Conservation (phyloP, 345 rosid species). For the Dovyalis caffra region DNA sequence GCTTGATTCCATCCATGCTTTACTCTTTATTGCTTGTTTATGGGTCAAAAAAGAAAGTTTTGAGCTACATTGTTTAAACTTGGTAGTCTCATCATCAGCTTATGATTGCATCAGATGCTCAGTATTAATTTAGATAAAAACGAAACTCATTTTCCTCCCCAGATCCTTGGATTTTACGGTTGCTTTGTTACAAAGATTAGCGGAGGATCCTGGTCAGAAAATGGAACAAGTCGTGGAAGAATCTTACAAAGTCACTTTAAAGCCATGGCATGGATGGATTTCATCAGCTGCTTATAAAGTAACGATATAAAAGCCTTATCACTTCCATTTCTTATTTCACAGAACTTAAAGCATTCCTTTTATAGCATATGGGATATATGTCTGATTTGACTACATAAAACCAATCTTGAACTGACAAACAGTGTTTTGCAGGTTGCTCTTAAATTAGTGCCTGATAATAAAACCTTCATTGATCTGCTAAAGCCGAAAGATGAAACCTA, state of each 20-base stretch:
- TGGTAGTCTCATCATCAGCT: not conserved
- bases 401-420: not conserved
- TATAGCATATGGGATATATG: not conserved
- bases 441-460: slow-evolving; percentile 66
- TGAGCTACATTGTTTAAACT: not conserved
- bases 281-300: slow-evolving; percentile 92
- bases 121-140: not conserved
- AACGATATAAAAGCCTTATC: not conserved
- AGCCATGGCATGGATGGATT: slow-evolving; percentile 95
- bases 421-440: slow-evolving; percentile 56
- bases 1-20: not conserved
- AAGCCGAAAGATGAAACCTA: slow-evolving; percentile 48
- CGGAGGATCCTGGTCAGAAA: slow-evolving; percentile 48
- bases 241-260: slow-evolving; percentile 60
- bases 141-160: slow-evolving; percentile 2
- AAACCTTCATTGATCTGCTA: slow-evolving; percentile 55
- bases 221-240: slow-evolving; percentile 84
- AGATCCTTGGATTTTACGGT: slow-evolving; percentile 76
- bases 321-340: not conserved
- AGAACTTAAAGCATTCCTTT: not conserved
- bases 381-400: not conserved
- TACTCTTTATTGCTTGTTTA: too few relatives aligned
- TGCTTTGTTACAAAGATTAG: slow-evolving; percentile 52
- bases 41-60: not conserved
- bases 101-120: not conserved